Percentiles rank a stretch among this genome's conserved stretches.
phyloP scores from a whole-genome alignment of 1,139 yeast genomes.

The Candida sp. region DNA sequence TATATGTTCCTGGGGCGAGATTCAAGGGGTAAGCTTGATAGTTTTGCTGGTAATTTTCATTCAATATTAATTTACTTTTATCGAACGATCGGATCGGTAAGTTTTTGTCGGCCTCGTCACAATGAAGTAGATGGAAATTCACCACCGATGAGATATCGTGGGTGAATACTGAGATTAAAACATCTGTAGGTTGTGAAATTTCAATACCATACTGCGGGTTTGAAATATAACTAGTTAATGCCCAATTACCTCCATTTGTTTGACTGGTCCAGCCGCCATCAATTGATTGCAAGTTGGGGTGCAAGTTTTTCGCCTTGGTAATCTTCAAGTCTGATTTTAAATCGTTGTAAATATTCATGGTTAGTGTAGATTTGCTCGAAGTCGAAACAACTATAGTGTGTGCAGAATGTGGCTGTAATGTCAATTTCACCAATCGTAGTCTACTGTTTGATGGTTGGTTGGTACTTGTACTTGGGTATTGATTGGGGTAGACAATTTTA shows the following conservation, averaged over 20 bases:
- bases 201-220: constrained; percentile 61
- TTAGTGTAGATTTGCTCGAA: constrained; percentile 24
- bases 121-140: constrained; percentile 42
- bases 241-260: constrained; percentile 58
- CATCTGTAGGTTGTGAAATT: constrained; percentile 13
- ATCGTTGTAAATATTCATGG: constrained; percentile 35
- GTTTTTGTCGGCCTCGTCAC: constrained; percentile 15
- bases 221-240: constrained; percentile 42
- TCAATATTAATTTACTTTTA: constrained; percentile 22
- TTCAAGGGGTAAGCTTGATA: constrained; percentile 18
- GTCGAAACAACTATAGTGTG: constrained; percentile 25
- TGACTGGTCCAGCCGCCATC: constrained; percentile 48
- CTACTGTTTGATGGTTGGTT: constrained; percentile 28
- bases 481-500: constrained; percentile 23
- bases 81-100: constrained; percentile 23
- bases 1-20: constrained; percentile 34
- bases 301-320: constrained; percentile 19
- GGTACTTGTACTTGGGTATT: constrained; percentile 21
- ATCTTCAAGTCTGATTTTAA: constrained; percentile 17
- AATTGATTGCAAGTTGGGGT: constrained; percentile 15
- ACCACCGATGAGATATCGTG: constrained; percentile 17
- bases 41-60: constrained; percentile 22
- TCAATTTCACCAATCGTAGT: constrained; percentile 19
- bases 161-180: constrained; percentile 23
- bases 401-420: constrained; percentile 19